Base-by-base conservation (phyloP, 495 filamentous ascomycete genomes). In the Aspergillus egyptiacus region DNA sequence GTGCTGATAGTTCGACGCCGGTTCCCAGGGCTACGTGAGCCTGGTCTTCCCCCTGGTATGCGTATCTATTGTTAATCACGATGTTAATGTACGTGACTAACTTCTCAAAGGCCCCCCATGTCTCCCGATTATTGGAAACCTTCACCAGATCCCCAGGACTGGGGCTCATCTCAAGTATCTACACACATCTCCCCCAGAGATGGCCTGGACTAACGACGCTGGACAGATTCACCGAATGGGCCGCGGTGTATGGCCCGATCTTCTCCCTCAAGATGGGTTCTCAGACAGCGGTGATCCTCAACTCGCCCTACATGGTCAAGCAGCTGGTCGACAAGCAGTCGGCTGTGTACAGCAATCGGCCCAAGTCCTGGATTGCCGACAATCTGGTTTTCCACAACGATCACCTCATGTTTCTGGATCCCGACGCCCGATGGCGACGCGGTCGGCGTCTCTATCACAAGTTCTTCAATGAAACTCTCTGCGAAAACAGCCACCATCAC, bases 61-160 rank as follows among this genome's bases (percentile, higher is more conserved):
- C n/a, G n/a, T n/a, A n/a, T n/a, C n/a, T n/a, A n/a, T n/a, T n/a
- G n/a, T n/a, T n/a, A n/a, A n/a, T n/a, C n/a, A n/a, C n/a, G n/a
- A n/a, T n/a, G n/a, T n/a, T n/a, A n/a, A n/a, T n/a, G n/a, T n/a
- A n/a, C n/a, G n/a, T n/a, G n/a, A n/a, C n/a, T n/a, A n/a, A n/a
- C 33, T 19, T 11, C 18, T n/a, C 23, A 3, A 17, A 45, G 41
- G 30, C 9, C 41, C 28, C 0, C 11, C 13, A 64, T 58, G 17
- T 75, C 80, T 46, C 76, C 79, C 15, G 79, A 75, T 53, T 84
- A 80, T 79, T 71, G 49, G 83, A 85, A 66, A 79, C 85, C 17
- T 86, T 84, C 51, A 83, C 85, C 59, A 86, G 85, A 61, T 87
- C 81, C 82, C 81, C 7, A 14, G 78, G 82, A 60, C 71, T 75